Percentiles rank a stretch among this genome's conserved stretches.
Evolutionary conservation across 371 early-diverging fungal genomes (phyloP).

Genomic region (Mucor indicus): DNA sequence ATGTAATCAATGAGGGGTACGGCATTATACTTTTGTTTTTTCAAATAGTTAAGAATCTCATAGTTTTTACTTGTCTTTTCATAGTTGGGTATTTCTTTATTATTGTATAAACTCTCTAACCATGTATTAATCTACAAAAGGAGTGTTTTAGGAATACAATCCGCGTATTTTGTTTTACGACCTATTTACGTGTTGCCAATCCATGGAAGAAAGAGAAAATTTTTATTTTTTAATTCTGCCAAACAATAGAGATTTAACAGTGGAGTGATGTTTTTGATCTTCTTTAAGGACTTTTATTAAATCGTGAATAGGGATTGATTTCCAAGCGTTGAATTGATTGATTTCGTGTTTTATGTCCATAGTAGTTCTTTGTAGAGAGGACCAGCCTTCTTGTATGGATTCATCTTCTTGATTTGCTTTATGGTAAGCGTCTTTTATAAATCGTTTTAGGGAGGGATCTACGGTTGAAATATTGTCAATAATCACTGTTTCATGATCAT

Average conservation of each 20-base stretch:
- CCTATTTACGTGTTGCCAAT: constrained; percentile 1
- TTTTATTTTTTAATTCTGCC: constrained; percentile 4
- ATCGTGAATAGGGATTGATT: constrained; percentile 28
- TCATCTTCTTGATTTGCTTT: background rate
- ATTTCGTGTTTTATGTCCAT: constrained; percentile 28
- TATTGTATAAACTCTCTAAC: constrained; percentile 1
- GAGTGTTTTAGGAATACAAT: background rate
- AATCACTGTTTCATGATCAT: background rate
- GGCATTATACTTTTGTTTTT: constrained; percentile 3
- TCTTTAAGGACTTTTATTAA: constrained; percentile 18
- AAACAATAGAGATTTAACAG: constrained; percentile 9
- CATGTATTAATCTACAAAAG: constrained; percentile 5
- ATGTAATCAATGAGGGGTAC: constrained; percentile 4
- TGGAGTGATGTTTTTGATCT: constrained; percentile 17
- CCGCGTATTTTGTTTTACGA: background rate
- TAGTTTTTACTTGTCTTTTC: constrained; percentile 11
- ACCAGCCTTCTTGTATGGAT: background rate
- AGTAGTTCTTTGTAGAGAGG: constrained; percentile 15
- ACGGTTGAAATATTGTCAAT: background rate
- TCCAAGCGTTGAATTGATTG: constrained; percentile 34
- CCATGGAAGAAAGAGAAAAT: background rate
- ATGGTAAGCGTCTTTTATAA: background rate
- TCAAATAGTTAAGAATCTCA: background rate
- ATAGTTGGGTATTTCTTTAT: constrained; percentile 2
- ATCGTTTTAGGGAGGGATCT: background rate